Evolutionary conservation across 106 monocot species (phyloP), one percentile per base, ranked within the genome.

Genomic region (Alisma plantagoaquatica): DNA sequence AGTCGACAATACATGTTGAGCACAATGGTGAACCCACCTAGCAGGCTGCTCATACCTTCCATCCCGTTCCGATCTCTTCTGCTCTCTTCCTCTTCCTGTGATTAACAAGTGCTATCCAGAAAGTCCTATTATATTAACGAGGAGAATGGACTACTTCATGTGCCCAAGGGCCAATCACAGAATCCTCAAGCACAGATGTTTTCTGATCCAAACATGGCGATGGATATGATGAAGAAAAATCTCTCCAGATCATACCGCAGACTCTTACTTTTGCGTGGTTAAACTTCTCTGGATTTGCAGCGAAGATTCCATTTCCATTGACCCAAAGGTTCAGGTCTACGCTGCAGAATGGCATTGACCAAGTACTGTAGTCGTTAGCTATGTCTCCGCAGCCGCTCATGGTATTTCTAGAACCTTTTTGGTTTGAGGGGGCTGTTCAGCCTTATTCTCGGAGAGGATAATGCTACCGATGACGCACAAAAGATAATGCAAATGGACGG

Each of bases 191-290:
- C 98, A 31, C 90, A 90, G 60, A 99, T 99, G 98, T 90, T 99
- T 70, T 90, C 89, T 57, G 98, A 99, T 75, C 98, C 98, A 47
- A 99, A 90, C 70, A 90, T 99, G 90, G 98, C 98, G 21, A 82
- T 90, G 78, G 98, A 99, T 55, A 99, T 99, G 98, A 99, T 99
- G 98, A 99, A 99, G 79, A 99, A 99, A 58, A 99, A 99, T 41
- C 77, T 99, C 7, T 99, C 98, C 32, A 99, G 98, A 86, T 99
- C 35, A 75, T 99, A 27, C 98, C 98, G 8, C 98, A 99, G 98
- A 85, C 98, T 17, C 98, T 99, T 75, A 99, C 98, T 51, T 99
- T 99, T 82, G 90, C 98, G 24, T 99, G 90, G 90, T 89, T 99
- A 60, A 99, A 99, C 75, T 99, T 90, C 52, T 99, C 35, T 6